Evolutionary conservation across 495 filamentous ascomycete species (phyloP).

Genomic region (Penicillium malachiteum): DNA sequence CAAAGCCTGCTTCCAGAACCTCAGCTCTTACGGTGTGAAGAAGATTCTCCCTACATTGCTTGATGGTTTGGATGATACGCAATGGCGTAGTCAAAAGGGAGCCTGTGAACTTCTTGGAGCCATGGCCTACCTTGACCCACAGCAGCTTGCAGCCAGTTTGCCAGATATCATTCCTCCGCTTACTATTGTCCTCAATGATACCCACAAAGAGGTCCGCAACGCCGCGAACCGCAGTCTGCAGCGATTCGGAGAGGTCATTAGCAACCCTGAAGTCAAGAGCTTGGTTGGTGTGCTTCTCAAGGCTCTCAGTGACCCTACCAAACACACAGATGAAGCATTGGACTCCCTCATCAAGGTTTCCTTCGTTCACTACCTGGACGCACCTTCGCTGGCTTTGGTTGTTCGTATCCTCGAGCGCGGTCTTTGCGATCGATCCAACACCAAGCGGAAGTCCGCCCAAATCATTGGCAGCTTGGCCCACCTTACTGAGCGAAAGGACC

Average conservation of each 20-base stretch:
- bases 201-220: conserved; percentile 90
- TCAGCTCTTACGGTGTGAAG: conserved; percentile 96
- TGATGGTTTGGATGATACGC: conserved; percentile 88
- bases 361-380: conserved; percentile 95
- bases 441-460: conserved; percentile 92
- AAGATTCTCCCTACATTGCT: conserved; percentile 87
- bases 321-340: conserved; percentile 92
- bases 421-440: conserved; percentile 83
- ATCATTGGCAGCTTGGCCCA: conserved; percentile 97
- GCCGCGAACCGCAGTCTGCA: conserved; percentile 95
- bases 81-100: conserved; percentile 98
- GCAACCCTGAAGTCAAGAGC: conserved; percentile 92
- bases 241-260: conserved; percentile 97
- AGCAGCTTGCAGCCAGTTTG: conserved; percentile 86
- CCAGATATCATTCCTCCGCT: conserved; percentile 96
- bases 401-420: conserved; percentile 94
- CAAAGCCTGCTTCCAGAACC: conserved; percentile 87
- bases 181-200: conserved; percentile 91
- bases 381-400: conserved; percentile 89
- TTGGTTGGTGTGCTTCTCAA: conserved; percentile 89
- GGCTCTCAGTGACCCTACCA: conserved; percentile 94
- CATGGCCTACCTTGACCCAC: conserved; percentile 96
- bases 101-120: conserved; percentile 94
- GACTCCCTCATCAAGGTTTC: conserved; percentile 92
- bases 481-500: conserved; percentile 92